Conservation (phyloP, 192 early-diverging fungal species). For the Borealophlyctis nickersoniae region DNA sequence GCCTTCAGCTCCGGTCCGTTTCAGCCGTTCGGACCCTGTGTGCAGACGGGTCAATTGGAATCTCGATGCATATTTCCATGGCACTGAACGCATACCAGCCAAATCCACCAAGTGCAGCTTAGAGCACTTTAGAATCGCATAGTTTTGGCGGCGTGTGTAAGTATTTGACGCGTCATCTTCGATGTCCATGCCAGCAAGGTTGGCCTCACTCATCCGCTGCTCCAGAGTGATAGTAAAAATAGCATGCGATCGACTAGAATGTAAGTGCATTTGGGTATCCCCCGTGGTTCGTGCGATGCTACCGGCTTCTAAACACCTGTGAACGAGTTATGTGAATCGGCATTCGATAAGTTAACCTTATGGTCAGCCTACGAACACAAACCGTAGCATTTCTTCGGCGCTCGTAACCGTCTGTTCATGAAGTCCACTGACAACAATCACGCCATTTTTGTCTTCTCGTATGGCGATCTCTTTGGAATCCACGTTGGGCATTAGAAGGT, state of each 20-base stretch:
- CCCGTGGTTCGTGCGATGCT: constrained; percentile 44
- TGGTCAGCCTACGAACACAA: neutral
- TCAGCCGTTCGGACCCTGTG: constrained; percentile 73
- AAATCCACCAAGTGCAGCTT: constrained; percentile 84
- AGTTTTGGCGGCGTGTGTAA: neutral
- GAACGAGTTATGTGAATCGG: no score
- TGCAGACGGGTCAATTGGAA: neutral
- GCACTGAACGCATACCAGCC: constrained; percentile 47
- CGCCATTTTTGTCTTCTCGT: constrained; percentile 43
- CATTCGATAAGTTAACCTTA: no score
- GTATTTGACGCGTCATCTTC: constrained; percentile 7
- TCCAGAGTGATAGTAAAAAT: constrained; percentile 49
- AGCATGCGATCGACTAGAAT: constrained; percentile 46
- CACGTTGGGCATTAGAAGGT: constrained; percentile 34
- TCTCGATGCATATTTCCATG: neutral
- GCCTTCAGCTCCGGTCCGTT: constrained; percentile 64
- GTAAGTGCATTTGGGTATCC: constrained; percentile 47
- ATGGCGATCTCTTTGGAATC: constrained; percentile 44
- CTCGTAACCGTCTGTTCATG: constrained; percentile 28
- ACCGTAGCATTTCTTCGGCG: constrained; percentile 32
- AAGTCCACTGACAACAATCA: constrained; percentile 39
- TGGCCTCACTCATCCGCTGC: constrained; percentile 24
- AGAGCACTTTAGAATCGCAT: constrained; percentile 27
- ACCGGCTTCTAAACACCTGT: constrained; percentile 40
- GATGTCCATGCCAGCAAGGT: neutral